Evolutionary conservation across 106 monocot genomes (phyloP).

Genomic region (Phalaenopsis equestris): DNA sequence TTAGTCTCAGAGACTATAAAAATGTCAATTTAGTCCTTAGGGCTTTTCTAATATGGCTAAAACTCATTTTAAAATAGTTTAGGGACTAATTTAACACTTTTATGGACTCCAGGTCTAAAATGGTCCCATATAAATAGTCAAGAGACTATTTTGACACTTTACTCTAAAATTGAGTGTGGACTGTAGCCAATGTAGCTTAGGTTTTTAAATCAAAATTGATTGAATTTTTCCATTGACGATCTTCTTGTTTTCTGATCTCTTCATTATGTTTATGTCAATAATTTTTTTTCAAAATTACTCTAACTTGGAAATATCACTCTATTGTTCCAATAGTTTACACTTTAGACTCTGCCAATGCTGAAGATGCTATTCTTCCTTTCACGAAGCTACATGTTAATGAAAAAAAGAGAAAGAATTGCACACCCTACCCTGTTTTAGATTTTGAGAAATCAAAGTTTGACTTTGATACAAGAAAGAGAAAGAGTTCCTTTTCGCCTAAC

Average conservation of each 20-base stretch:
- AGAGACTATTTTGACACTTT: no score
- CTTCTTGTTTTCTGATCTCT: not conserved
- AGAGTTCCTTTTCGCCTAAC: conserved; percentile 10
- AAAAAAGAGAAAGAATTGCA: conserved; percentile 81
- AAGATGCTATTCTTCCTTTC: conserved; percentile 79
- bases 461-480: conserved; percentile 10
- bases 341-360: conserved; percentile 91
- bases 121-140: no score
- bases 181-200: not conserved
- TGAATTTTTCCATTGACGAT: not conserved
- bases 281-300: not conserved
- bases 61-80: no score
- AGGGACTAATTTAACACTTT: no score
- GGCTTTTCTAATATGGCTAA: no score
- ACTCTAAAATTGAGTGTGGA: not conserved
- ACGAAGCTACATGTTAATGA: conserved; percentile 57
- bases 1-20: no score
- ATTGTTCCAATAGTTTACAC: conserved; percentile 47
- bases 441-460: conserved; percentile 14
- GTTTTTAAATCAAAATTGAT: not conserved
- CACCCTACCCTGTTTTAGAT: conserved; percentile 12
- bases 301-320: conserved; percentile 4
- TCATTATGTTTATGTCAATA: not conserved
- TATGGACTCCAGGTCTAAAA: no score
- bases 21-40: no score